phyloP scores from a whole-genome alignment of 139 green algal genomes.

The Chlorella sp. region DNA sequence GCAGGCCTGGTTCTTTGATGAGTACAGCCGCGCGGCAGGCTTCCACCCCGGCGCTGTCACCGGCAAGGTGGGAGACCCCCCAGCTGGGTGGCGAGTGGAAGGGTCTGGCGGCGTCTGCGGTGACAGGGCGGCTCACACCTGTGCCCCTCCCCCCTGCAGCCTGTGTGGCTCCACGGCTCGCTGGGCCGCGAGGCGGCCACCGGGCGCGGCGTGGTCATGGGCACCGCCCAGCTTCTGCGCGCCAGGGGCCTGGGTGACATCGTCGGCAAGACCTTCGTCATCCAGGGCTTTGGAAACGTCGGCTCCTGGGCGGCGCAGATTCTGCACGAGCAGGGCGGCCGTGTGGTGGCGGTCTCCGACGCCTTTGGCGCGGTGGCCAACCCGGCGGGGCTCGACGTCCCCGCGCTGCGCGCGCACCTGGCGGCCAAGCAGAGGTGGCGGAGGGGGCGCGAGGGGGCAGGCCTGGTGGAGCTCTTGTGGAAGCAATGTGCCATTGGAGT shows the following conservation, averaged over 20 bases:
- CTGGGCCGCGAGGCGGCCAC: slow-evolving; percentile 86
- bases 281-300: slow-evolving; percentile 96
- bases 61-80: slow-evolving; percentile 64
- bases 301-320: slow-evolving; percentile 64
- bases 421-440: slow-evolving; percentile 21
- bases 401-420: slow-evolving; percentile 63
- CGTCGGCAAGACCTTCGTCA: slow-evolving; percentile 73
- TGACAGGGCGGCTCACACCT: too few species aligned
- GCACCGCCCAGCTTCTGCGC: slow-evolving; percentile 67
- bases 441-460: too few species aligned
- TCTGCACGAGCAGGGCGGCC: slow-evolving; percentile 73
- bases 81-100: too few species aligned
- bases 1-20: slow-evolving; percentile 77
- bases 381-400: slow-evolving; percentile 74
- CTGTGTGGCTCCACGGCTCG: slow-evolving; percentile 85
- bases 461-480: too few species aligned
- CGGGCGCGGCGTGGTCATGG: slow-evolving; percentile 80
- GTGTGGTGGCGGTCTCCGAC: slow-evolving; percentile 84
- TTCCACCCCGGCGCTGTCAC: slow-evolving; percentile 87
- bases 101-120: too few species aligned
- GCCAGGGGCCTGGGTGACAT: slow-evolving; percentile 49
- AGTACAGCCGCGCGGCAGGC: slow-evolving; percentile 88
- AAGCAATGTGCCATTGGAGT: too few species aligned
- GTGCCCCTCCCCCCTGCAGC: slow-evolving; percentile 43
- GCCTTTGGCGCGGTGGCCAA: slow-evolving; percentile 70